Conservation (phyloP, 352 stramenopile species). For the Pythium myriotylum region DNA sequence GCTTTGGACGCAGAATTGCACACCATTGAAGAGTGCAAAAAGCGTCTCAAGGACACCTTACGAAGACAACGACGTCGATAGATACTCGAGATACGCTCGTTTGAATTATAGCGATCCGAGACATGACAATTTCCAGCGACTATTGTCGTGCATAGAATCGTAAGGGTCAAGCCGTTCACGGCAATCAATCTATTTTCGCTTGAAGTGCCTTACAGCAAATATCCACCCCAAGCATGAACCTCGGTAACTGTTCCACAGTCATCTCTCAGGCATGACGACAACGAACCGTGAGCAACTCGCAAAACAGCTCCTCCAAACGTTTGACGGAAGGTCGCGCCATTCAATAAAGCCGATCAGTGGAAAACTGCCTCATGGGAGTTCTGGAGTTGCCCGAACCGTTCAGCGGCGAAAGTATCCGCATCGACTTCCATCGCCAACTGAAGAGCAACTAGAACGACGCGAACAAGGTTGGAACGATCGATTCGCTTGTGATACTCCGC, state of each 20-base stretch:
- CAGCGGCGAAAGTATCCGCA: conserved; percentile 38
- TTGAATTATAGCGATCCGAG: too few relatives aligned
- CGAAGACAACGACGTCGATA: conserved; percentile 28
- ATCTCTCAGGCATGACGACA: conserved; percentile 35
- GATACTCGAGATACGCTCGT: too few relatives aligned
- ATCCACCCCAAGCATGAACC: neutral
- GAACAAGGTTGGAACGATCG: conserved; percentile 80
- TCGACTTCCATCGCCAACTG: conserved; percentile 40
- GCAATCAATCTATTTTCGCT: neutral
- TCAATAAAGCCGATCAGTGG: conserved; percentile 18
- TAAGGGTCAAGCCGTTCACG: too few relatives aligned
- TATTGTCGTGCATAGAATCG: too few relatives aligned
- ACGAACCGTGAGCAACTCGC: conserved; percentile 45
- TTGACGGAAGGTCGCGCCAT: conserved; percentile 14
- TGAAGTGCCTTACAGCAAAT: neutral
- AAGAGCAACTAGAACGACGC: conserved; percentile 58
- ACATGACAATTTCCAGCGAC: too few relatives aligned
- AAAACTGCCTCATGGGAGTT: conserved; percentile 7
- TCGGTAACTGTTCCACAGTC: neutral
- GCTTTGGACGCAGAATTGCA: conserved; percentile 57
- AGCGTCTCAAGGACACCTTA: conserved; percentile 58
- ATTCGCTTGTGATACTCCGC: conserved; percentile 58
- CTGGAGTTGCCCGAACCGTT: conserved; percentile 19
- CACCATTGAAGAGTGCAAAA: conserved; percentile 58
- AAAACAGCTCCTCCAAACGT: conserved; percentile 45